Base-by-base conservation (phyloP, 257 asterid species). In the Cruciata laevipes region DNA sequence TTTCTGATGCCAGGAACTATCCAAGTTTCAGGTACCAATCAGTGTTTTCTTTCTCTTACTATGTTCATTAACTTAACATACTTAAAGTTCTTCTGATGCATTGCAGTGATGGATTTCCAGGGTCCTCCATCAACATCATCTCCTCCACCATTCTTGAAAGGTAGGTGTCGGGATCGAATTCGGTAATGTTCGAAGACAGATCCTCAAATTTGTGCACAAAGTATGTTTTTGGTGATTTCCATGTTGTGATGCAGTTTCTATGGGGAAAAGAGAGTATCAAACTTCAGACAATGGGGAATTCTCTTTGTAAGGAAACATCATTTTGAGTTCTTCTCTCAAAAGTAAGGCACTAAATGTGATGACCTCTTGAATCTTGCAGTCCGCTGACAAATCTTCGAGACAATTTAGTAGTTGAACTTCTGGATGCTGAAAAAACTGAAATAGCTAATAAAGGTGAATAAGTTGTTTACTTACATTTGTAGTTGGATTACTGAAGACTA, bases 1-100 rank as follows among this genome's bases (percentile, higher is more conserved):
- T 70, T 68, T 73, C 75, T 77, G 80, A 93, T 90, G 98, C 98
- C 97, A 71, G 97, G 98, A 87, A 83, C 87, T 30, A 75, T 93
- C 74, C 94, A 90, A 78, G 94, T 88, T 75, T 83, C 96, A 79
- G 97, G 98, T 90, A 78, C 66, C 23, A 24, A 44, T n/a, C 25
- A 61, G 38, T 66, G 32, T 35, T 70, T 68, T 62, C 61, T 49
- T 1, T 42, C 17, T 42, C 17, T 42, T 42, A 62, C 23, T 18
- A 23, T 30, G 37, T 56, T 74, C 18, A 63, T 40, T 58, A 51
- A 58, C 66, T 58, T 53, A 56, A 13, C 56, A 31, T 65, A 3
- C n/a, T 20, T 9, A 49, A 65, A 38, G 42, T 58, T 61, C 69
- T 27, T 8, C 61, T 75, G 61, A 24, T 79, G 21, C 37, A 52